Conservation (phyloP, 2,329 filamentous ascomycete species). For the Trichothecium roseum region DNA sequence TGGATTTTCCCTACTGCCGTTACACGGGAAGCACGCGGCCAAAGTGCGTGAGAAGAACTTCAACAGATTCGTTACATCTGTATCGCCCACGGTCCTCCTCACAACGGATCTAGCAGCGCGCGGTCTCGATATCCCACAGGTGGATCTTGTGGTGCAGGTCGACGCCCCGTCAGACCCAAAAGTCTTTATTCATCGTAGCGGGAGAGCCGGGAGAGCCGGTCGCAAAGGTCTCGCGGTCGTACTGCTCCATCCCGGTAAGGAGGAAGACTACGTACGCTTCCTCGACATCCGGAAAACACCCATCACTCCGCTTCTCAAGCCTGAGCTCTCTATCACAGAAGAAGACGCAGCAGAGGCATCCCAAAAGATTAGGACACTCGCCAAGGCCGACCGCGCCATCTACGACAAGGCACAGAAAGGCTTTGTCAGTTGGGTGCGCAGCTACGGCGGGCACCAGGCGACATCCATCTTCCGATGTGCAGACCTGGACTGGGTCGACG, state of each 20-base stretch:
- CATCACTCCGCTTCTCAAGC: conserved; percentile 51
- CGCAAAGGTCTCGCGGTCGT: conserved; percentile 76
- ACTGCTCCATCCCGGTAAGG: conserved; percentile 72
- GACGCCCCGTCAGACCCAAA: conserved; percentile 81
- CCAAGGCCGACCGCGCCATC: conserved; percentile 42
- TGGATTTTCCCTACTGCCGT: conserved; percentile 60
- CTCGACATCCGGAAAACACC: conserved; percentile 81
- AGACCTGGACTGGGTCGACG: conserved; percentile 76
- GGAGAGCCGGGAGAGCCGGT: conserved; percentile 81
- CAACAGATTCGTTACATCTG: conserved; percentile 62
- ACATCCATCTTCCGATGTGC: conserved; percentile 78
- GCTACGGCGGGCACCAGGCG: conserved; percentile 85
- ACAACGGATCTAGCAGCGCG: conserved; percentile 89
- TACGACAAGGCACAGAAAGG: conserved; percentile 84
- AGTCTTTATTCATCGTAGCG: conserved; percentile 88
- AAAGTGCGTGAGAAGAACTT: conserved; percentile 87
- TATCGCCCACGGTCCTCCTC: conserved; percentile 68
- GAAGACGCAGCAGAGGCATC: conserved; percentile 49
- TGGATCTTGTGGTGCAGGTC: conserved; percentile 83
- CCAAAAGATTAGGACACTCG: conserved; percentile 48
- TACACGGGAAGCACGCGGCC: conserved; percentile 87
- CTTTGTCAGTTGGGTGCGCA: conserved; percentile 88
- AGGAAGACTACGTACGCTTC: conserved; percentile 86
- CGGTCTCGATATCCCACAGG: conserved; percentile 82
- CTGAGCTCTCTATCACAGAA: conserved; percentile 45